Evolutionary conservation across 768 basidiomycete genomes (phyloP).

Genomic region (Hygrophoropsis aurantiaca): DNA sequence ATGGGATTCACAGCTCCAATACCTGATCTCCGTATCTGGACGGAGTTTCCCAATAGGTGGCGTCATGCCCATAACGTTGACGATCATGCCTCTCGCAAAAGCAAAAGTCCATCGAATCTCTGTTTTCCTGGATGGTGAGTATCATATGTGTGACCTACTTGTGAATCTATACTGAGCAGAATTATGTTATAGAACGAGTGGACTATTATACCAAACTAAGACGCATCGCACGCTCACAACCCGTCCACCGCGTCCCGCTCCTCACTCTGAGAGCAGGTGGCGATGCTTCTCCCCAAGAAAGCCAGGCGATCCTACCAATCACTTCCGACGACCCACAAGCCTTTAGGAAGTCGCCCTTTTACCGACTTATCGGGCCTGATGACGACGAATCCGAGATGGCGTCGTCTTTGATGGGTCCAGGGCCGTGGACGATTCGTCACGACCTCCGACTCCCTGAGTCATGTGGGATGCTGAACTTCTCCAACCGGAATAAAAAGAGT

Average conservation of each 20-base stretch:
- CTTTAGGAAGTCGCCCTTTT: slow-evolving; percentile 65
- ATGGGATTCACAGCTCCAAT: slow-evolving; percentile 89
- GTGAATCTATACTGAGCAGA: slow-evolving; percentile 1
- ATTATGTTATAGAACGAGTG: slow-evolving; percentile 60
- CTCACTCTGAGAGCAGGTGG: slow-evolving; percentile 53
- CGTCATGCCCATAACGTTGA: slow-evolving; percentile 73
- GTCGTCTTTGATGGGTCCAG: slow-evolving; percentile 68
- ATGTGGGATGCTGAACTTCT: slow-evolving; percentile 65
- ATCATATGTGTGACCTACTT: background rate
- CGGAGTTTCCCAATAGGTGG: slow-evolving; percentile 85
- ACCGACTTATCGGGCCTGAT: slow-evolving; percentile 45
- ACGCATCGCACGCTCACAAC: slow-evolving; percentile 69
- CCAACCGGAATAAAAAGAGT: slow-evolving; percentile 75
- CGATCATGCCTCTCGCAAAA: slow-evolving; percentile 82
- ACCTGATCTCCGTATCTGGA: slow-evolving; percentile 71
- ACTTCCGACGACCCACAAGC: slow-evolving; percentile 65
- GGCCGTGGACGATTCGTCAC: slow-evolving; percentile 84
- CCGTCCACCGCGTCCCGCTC: slow-evolving; percentile 57
- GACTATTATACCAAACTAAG: slow-evolving; percentile 76
- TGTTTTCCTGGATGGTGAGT: slow-evolving; percentile 78
- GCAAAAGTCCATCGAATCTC: slow-evolving; percentile 75
- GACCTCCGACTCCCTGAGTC: slow-evolving; percentile 67
- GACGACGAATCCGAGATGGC: slow-evolving; percentile 56
- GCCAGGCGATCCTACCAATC: slow-evolving; percentile 73
- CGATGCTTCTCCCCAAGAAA: slow-evolving; percentile 35